Evolutionary conservation across 2,329 filamentous ascomycete genomes (phyloP).

Genomic region (Malbranchea cinnamomea): DNA sequence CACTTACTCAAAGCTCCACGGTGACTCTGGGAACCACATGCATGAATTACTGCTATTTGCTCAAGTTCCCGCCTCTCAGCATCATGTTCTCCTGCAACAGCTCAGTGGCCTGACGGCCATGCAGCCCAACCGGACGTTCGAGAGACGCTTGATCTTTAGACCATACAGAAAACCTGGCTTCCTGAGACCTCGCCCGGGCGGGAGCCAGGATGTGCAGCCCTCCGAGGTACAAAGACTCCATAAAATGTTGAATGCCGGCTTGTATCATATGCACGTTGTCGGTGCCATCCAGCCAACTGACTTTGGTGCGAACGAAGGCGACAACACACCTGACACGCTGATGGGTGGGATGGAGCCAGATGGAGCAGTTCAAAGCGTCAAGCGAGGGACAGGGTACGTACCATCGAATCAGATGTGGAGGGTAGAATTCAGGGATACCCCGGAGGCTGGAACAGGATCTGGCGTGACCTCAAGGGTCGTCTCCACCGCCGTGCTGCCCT

Average conservation of each 20-base stretch:
- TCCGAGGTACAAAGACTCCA: slow-evolving; percentile 30
- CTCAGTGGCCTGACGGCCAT: slow-evolving; percentile 46
- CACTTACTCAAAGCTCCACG: neutral
- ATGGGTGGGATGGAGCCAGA: slow-evolving; percentile 6
- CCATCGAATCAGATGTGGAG: slow-evolving; percentile 26
- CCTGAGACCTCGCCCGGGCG: slow-evolving; percentile 25
- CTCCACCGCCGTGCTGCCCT: slow-evolving; percentile 32
- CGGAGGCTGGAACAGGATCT: slow-evolving; percentile 37
- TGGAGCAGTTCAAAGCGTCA: slow-evolving; percentile 7
- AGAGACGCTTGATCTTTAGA: slow-evolving; percentile 45
- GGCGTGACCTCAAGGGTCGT: slow-evolving; percentile 39
- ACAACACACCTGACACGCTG: slow-evolving; percentile 3
- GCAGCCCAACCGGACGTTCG: slow-evolving; percentile 40
- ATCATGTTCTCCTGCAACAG: slow-evolving; percentile 46
- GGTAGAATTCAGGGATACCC: slow-evolving; percentile 35
- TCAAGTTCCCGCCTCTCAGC: slow-evolving; percentile 40
- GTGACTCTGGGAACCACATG: slow-evolving; percentile 25
- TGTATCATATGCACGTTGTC: slow-evolving; percentile 41
- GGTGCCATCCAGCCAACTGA: slow-evolving; percentile 26
- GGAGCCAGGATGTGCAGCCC: slow-evolving; percentile 30
- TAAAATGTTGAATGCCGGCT: slow-evolving; percentile 34
- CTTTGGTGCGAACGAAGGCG: slow-evolving; percentile 19
- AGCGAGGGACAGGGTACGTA: slow-evolving; percentile 15
- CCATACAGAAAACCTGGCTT: slow-evolving; percentile 34
- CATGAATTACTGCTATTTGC: slow-evolving; percentile 49